Percentiles rank a stretch among this genome's conserved stretches.
These are phyloP conservation scores for Aspergillus saccharolyticus DNA, from an alignment of 495 filamentous ascomycete species.

Conservation along the genomic window DNA sequence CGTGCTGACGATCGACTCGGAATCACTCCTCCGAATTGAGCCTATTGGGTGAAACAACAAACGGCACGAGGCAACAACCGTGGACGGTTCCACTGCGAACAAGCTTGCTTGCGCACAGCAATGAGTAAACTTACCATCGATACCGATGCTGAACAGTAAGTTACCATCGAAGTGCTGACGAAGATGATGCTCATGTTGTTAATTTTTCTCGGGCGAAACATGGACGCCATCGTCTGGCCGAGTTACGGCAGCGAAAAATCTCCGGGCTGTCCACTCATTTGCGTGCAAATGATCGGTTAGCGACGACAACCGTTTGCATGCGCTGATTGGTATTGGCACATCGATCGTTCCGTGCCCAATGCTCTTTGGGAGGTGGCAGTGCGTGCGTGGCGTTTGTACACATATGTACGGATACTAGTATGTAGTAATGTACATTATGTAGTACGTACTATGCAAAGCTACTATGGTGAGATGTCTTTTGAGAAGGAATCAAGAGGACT, in stretches of 20 bases:
- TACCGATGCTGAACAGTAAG: background rate
- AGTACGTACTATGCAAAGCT: too few relatives aligned
- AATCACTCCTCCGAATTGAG: constrained; percentile 12
- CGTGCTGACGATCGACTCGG: constrained; percentile 19
- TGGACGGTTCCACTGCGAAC: constrained; percentile 1
- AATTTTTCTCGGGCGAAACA: constrained; percentile 1
- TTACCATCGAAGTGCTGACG: background rate
- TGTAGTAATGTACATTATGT: too few relatives aligned
- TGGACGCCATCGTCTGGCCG: background rate
- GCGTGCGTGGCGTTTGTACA: too few relatives aligned
- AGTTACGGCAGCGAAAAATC: constrained; percentile 2
- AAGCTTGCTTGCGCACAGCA: background rate
- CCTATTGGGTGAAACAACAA: constrained; percentile 14
- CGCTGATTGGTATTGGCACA: background rate
- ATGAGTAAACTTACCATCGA: background rate
- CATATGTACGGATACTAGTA: too few relatives aligned
- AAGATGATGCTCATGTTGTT: background rate
- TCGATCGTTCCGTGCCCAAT: background rate
- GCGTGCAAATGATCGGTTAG: background rate
- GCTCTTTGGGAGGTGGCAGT: background rate
- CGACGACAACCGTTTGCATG: background rate
- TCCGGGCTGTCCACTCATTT: background rate
- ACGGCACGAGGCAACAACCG: constrained; percentile 7
- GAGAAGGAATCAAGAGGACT: too few relatives aligned
- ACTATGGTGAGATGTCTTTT: too few relatives aligned